phyloP scores from a whole-genome alignment of 108 stramenopile genomes.

The Cyclotella sp. region DNA sequence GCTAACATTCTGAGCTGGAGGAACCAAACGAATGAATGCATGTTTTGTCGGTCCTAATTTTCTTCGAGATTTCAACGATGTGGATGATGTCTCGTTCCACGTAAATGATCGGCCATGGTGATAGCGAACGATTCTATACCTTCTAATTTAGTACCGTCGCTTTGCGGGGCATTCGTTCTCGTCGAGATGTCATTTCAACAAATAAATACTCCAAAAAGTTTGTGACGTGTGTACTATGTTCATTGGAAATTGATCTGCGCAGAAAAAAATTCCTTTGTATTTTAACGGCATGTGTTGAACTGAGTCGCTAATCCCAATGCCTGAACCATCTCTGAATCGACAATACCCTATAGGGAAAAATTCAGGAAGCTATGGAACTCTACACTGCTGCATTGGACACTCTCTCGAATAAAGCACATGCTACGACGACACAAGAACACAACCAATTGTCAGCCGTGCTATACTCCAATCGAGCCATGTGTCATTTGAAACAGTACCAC shows the following conservation, averaged over 20 bases:
- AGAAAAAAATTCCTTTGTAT: too few species aligned
- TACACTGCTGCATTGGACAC: slow-evolving; percentile 15
- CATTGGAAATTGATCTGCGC: too few species aligned
- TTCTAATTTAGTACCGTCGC: too few species aligned
- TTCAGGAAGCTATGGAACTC: neutral
- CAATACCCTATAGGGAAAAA: neutral
- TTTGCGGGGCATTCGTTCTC: too few species aligned
- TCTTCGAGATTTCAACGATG: neutral
- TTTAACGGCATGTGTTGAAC: neutral
- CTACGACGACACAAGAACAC: neutral
- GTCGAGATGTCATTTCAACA: too few species aligned
- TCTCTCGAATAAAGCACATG: slow-evolving; percentile 31
- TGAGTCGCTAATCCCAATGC: neutral
- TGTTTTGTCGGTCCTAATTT: neutral
- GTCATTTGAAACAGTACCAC: slow-evolving; percentile 56
- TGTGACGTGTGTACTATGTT: too few species aligned
- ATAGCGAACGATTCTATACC: neutral
- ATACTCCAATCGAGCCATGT: slow-evolving; percentile 83
- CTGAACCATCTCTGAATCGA: neutral
- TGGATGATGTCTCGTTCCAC: neutral
- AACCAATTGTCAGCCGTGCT: slow-evolving; percentile 47
- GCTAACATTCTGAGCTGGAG: too few species aligned
- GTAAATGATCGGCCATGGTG: neutral
- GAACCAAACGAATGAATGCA: neutral
- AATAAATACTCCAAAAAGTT: too few species aligned